Evolutionary conservation across 2,329 filamentous ascomycete species (phyloP), one percentile per base, ranked within the genome.

Genomic region (Talaromyces sp.): DNA sequence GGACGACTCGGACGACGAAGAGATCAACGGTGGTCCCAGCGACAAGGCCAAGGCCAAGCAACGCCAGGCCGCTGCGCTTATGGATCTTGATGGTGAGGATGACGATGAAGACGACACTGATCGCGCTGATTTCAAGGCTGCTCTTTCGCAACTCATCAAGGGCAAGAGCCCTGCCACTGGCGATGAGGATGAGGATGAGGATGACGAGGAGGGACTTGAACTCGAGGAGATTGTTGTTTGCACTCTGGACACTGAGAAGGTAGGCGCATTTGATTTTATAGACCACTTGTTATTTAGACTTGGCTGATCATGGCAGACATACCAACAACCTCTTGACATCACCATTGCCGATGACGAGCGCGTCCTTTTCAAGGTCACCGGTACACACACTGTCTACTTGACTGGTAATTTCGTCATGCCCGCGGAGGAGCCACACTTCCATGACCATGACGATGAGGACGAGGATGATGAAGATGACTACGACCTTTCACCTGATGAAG

Each of bases 351-450:
- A 97, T 78, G 87, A 90, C 71, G 95, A 99, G 85, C 87, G 87
- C 72, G 89, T 97, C 70, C 97, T 91, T 85, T 98, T 99, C 84
- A 87, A 91, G 76, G 93, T 96, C 70, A 89, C 87, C 68, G 95
- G 95, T 73, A 95, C 91, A 68, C 93, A 97, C 85, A 88, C 90
- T 69, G 85, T 99, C 74, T 95, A 90, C 82, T 87, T 99, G 67
- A 98, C 94, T 68, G 95, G 95, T 72, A 99, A 99, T 87, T 98
- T 97, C 81, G 86, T 99, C 71, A 87, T 95, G 68, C 84, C 86
- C 75, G 83, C 88, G 68, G 84, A 88, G 66, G 82, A 86, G 56
- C 86, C 75, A 65, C 78, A 69, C 65, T 67, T 59, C 57, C 68
- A 67, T 65, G 66, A 62, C 39, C 1, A 56, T 56, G 82, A 85